Percentiles rank a stretch among this genome's conserved stretches.
Conservation (phyloP, 2,329 filamentous ascomycete species). For the Stachybotrys echinatus region DNA sequence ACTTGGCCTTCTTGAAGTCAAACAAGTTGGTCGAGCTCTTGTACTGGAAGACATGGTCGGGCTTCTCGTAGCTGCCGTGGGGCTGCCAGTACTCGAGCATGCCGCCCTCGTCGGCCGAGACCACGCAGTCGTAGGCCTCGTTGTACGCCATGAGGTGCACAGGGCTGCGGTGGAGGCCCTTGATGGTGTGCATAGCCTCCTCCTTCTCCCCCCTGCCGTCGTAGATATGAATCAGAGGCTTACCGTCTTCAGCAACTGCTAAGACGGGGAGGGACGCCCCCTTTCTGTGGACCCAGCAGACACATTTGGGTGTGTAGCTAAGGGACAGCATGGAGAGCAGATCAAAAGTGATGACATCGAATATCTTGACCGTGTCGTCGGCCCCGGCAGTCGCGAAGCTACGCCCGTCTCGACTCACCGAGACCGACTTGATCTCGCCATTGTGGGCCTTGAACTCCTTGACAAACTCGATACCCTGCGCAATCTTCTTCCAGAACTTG, state of each 20-base stretch:
- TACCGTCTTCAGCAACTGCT: slow-evolving; percentile 72
- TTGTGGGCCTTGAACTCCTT: slow-evolving; percentile 94
- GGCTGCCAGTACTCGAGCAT: slow-evolving; percentile 98
- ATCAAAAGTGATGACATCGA: slow-evolving; percentile 82
- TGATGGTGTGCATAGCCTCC: slow-evolving; percentile 70
- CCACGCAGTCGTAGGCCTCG: slow-evolving; percentile 78
- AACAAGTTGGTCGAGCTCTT: slow-evolving; percentile 94
- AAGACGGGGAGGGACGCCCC: slow-evolving; percentile 84
- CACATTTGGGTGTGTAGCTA: slow-evolving; percentile 66
- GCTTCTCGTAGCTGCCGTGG: slow-evolving; percentile 77
- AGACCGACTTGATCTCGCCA: slow-evolving; percentile 78
- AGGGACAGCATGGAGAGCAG: slow-evolving; percentile 77
- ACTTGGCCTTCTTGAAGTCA: slow-evolving; percentile 94
- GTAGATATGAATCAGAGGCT: slow-evolving; percentile 72
- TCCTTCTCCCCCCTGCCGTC: slow-evolving; percentile 83
- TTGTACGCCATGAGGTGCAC: slow-evolving; percentile 89
- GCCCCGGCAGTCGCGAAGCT: slow-evolving; percentile 86
- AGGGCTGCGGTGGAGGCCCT: slow-evolving; percentile 72
- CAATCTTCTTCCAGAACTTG: slow-evolving; percentile 98
- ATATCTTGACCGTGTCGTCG: slow-evolving; percentile 77
- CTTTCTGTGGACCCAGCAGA: slow-evolving; percentile 89
- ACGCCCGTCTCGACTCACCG: slow-evolving; percentile 81
- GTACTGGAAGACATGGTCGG: slow-evolving; percentile 83
- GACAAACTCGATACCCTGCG: slow-evolving; percentile 88
- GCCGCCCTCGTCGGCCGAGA: slow-evolving; percentile 82